Evolutionary conservation across 345 rosid species (phyloP).

Genomic region (Pistacia vera): DNA sequence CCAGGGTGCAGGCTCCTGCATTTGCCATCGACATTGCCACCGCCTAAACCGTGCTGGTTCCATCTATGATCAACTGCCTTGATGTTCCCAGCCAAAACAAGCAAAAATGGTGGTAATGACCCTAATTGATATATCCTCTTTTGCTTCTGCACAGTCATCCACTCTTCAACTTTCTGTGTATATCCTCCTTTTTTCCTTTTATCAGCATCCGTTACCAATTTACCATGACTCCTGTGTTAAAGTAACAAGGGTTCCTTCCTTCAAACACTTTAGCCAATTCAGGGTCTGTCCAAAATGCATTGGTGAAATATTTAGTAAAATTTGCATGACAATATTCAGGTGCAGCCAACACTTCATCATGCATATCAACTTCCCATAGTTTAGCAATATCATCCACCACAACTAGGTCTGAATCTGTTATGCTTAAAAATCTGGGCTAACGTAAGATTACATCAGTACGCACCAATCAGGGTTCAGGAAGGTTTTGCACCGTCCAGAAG

Average conservation of each 20-base stretch:
- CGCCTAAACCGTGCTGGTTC: constrained; percentile 79
- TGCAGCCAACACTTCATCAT: constrained; percentile 56
- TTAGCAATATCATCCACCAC: constrained; percentile 60
- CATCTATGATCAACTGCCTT: constrained; percentile 66
- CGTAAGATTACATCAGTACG: too few relatives aligned
- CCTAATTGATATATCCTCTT: constrained; percentile 69
- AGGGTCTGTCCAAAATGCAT: constrained; percentile 53
- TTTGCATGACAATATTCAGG: constrained; percentile 73
- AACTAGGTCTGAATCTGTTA: constrained; percentile 47
- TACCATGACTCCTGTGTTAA: constrained; percentile 71
- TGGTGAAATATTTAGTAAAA: constrained; percentile 55
- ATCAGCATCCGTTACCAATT: constrained; percentile 43
- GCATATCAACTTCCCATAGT: constrained; percentile 58
- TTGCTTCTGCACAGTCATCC: constrained; percentile 60
- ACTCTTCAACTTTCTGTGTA: constrained; percentile 52
- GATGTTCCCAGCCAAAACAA: constrained; percentile 62
- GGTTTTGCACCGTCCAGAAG: too few relatives aligned
- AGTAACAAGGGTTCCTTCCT: constrained; percentile 62
- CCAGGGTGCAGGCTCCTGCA: constrained; percentile 72
- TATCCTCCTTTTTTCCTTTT: constrained; percentile 60
- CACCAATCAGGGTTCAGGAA: too few relatives aligned
- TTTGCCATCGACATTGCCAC: constrained; percentile 61
- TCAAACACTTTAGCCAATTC: constrained; percentile 40
- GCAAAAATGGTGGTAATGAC: constrained; percentile 64
- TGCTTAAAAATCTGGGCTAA: too few relatives aligned